Evolutionary conservation across 176 grass and related monocot species (phyloP).

Genomic region (Stipa capillata): DNA sequence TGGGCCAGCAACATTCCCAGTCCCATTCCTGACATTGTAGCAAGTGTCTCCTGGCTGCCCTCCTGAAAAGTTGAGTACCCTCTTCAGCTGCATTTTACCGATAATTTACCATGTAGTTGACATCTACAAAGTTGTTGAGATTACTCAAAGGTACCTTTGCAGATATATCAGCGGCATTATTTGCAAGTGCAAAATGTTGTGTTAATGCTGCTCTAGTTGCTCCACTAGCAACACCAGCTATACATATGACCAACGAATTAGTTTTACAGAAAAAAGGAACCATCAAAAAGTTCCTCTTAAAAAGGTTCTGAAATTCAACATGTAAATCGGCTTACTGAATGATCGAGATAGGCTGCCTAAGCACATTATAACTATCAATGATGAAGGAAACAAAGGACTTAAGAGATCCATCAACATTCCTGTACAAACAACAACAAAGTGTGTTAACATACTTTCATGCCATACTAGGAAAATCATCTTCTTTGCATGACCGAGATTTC

Average conservation of each 20-base stretch:
- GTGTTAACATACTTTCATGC: neutral
- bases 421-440: slow-evolving; percentile 30
- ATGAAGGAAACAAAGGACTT: slow-evolving; percentile 94
- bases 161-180: slow-evolving; percentile 90
- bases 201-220: slow-evolving; percentile 92
- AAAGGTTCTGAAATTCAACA: neutral
- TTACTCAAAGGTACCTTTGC: slow-evolving; percentile 59
- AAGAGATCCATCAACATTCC: slow-evolving; percentile 98
- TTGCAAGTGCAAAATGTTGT: slow-evolving; percentile 89
- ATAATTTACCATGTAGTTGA: slow-evolving; percentile 17
- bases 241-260: neutral
- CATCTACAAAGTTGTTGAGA: neutral
- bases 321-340: slow-evolving; percentile 75
- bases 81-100: slow-evolving; percentile 18
- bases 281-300: neutral
- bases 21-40: slow-evolving; percentile 90
- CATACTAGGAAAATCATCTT: neutral
- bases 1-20: slow-evolving; percentile 86
- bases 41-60: slow-evolving; percentile 94
- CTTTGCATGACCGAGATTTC: neutral
- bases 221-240: slow-evolving; percentile 98
- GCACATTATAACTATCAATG: slow-evolving; percentile 76
- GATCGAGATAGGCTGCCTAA: slow-evolving; percentile 89
- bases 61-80: slow-evolving; percentile 52
- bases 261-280: neutral